Base-by-base conservation (phyloP, 192 early-diverging fungal genomes). In the Entomortierella chlamydospora region DNA sequence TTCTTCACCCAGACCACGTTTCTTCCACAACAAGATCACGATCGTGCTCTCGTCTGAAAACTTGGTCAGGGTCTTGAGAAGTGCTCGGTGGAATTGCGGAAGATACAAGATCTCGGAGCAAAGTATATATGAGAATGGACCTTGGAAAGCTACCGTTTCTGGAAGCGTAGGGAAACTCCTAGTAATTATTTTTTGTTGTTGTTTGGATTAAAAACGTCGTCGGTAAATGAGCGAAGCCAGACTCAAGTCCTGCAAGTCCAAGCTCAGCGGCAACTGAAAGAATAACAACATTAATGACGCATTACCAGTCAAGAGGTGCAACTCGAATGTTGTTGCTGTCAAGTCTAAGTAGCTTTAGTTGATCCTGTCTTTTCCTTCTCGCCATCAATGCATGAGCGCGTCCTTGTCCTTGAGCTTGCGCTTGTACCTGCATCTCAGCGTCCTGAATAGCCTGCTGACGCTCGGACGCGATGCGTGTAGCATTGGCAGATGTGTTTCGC, bases 61-160 rank as follows among this genome's bases (percentile, higher is more conserved):
- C 17, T 43, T 53, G 6, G 71, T 64, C 1, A 81, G 55, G 3
- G 72, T 81, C 47, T 73, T 72, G 13, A 81, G 50, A 0, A 73
- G 54, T 1, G 63, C 66, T 25, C 59, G 56, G 34, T 81, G 80
- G 25, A 73, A 50, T 6, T 81, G 65, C 0, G 80, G 80, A 8
- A 81, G 39, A 17, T 81, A 73, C 49, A 81, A 45, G 52, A 73
- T 81, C 55, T 81, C 80, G 25, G 71, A 81, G 22, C 71, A 72
- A 10, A 81, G 55, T 30, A 81, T 72, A 37, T 62, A 73, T 5
- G 65, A 68, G 50, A 69, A 81, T 17, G 80, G 71, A 1, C 66
- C 65, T 43, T 61, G 60, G 64, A 81, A 62, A 8, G 45, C 25
- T 4, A 51, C 61, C 17, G 31, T 37, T 0, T 69, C 70, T 5